Evolutionary conservation across 495 filamentous ascomycete genomes (phyloP).

Genomic region (Podospora pseudoanserina): DNA sequence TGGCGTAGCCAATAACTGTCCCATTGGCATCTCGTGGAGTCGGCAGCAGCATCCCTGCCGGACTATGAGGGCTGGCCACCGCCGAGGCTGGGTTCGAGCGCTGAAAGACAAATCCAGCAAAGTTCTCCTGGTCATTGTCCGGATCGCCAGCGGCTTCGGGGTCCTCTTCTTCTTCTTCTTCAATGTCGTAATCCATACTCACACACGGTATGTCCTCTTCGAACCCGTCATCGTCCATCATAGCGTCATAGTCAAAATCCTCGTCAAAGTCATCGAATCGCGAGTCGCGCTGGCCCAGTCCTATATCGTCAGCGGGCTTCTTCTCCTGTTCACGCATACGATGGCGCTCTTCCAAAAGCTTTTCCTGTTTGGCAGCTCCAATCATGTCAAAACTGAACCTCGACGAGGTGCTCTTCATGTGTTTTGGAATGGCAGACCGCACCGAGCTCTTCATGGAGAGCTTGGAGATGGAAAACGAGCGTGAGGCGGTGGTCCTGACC

Average conservation of each 20-base stretch:
- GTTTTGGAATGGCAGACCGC: constrained; percentile 59
- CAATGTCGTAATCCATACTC: constrained; percentile 57
- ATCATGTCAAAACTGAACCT: constrained; percentile 92
- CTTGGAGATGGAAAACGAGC: constrained; percentile 37
- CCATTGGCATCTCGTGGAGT: constrained; percentile 55
- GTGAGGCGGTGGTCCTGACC: constrained; percentile 29
- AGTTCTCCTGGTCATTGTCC: constrained; percentile 51
- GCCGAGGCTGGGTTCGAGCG: constrained; percentile 48
- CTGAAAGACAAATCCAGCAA: constrained; percentile 52
- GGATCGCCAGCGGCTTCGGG: constrained; percentile 32
- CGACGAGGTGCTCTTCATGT: constrained; percentile 82
- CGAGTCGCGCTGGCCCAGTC: constrained; percentile 35
- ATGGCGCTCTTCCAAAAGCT: constrained; percentile 79
- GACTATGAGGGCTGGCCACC: constrained; percentile 43
- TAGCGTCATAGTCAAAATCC: constrained; percentile 64
- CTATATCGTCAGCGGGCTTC: constrained; percentile 32
- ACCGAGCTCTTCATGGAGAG: constrained; percentile 40
- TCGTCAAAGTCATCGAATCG: constrained; percentile 63
- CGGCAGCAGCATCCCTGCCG: constrained; percentile 36
- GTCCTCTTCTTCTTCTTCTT: constrained; percentile 19
- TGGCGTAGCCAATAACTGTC: constrained; percentile 47
- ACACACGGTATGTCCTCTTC: constrained; percentile 76
- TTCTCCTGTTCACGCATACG: constrained; percentile 64
- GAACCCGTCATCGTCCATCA: constrained; percentile 67
- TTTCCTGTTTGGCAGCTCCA: constrained; percentile 76